Conservation (phyloP, 768 basidiomycete species). For the Trichaptum fuscoviolaceum region DNA sequence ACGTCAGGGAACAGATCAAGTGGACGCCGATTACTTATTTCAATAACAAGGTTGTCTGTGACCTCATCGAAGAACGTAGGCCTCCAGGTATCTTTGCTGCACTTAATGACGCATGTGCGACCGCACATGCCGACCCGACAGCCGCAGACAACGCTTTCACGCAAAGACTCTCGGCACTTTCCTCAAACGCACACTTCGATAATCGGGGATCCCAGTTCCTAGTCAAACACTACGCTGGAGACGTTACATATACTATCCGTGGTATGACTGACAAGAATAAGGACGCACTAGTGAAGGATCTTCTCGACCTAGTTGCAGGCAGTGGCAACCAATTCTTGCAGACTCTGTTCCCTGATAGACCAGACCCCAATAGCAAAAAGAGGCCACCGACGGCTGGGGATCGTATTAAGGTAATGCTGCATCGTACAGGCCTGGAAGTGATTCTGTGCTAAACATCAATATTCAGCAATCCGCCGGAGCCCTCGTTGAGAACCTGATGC, state of each 20-base stretch:
- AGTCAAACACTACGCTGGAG: conserved; percentile 95
- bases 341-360: conserved; percentile 85
- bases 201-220: conserved; percentile 91
- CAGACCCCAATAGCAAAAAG: conserved; percentile 96
- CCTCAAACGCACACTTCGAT: conserved; percentile 91
- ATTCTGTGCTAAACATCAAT: neutral
- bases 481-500: conserved; percentile 96
- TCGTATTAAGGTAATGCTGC: conserved; percentile 78
- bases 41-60: conserved; percentile 97
- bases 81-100: conserved; percentile 98
- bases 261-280: conserved; percentile 99
- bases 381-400: conserved; percentile 96
- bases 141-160: conserved; percentile 97
- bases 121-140: conserved; percentile 93
- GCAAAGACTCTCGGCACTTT: conserved; percentile 77
- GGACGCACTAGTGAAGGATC: conserved; percentile 91
- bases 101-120: conserved; percentile 97
- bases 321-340: conserved; percentile 86
- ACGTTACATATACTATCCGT: conserved; percentile 94
- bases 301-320: conserved; percentile 80
- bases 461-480: conserved; percentile 71
- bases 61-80: conserved; percentile 92
- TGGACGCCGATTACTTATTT: conserved; percentile 99
- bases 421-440: neutral
- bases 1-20: conserved; percentile 96